phyloP scores from a whole-genome alignment of 352 stramenopile species.

The Pythium sukuiense region DNA sequence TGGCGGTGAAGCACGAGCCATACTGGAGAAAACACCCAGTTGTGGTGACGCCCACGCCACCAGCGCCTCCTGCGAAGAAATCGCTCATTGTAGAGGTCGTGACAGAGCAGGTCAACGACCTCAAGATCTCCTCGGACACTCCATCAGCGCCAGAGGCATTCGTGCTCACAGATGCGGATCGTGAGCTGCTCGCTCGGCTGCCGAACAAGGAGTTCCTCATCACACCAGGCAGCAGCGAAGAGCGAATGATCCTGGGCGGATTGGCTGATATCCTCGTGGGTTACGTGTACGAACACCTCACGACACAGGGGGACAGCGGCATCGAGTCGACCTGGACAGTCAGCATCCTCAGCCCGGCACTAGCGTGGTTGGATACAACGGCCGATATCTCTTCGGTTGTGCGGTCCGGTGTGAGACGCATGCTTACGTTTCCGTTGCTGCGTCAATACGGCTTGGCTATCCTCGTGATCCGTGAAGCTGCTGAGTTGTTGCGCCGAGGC shows the following conservation, averaged over 20 bases:
- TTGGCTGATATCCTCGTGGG: constrained; percentile 94
- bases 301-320: constrained; percentile 93
- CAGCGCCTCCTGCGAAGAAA: constrained; percentile 1
- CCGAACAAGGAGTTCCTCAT: constrained; percentile 85
- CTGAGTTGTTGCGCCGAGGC: constrained; percentile 80
- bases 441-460: constrained; percentile 89
- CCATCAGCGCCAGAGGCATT: background rate
- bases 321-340: constrained; percentile 98
- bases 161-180: constrained; percentile 57
- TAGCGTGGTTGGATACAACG: constrained; percentile 93
- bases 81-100: constrained; percentile 46
- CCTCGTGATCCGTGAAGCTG: constrained; percentile 82
- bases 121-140: background rate
- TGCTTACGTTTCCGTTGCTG: constrained; percentile 96
- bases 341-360: constrained; percentile 91
- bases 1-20: constrained; percentile 87
- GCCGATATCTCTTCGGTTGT: constrained; percentile 65
- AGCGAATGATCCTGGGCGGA: constrained; percentile 68
- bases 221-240: constrained; percentile 46
- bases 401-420: constrained; percentile 78
- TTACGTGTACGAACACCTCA: constrained; percentile 96
- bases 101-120: constrained; percentile 9
- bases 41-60: constrained; percentile 3
- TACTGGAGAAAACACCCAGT: constrained; percentile 83
- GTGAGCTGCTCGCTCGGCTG: constrained; percentile 72